Evolutionary conservation across 2,329 filamentous ascomycete species (phyloP), one percentile per base, ranked within the genome.

Genomic region (Penicillium sp.): DNA sequence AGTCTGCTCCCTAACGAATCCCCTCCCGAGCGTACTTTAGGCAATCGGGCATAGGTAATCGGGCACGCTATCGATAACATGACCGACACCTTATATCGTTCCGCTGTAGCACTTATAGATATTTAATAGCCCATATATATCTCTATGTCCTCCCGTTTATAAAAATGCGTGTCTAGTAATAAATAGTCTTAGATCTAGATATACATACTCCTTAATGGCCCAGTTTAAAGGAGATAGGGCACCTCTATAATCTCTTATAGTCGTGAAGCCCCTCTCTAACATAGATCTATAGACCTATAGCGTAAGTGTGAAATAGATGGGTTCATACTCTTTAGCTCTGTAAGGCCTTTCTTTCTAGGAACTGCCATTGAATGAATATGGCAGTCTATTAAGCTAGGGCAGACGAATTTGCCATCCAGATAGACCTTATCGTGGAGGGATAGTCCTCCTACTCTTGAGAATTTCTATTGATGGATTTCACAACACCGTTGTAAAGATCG

Each of bases 101-200:
- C 80, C 78, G 0, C 78, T 77, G 61, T 82, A 85, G 67, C 82
- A 84, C 7, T 67, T 61, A 3, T 63, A 47, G 23, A 53, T 54
- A 16, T 73, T 72, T 57, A 84, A 79, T 2, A 75, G 67, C 0
- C 75, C 70, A 3, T 78, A 73, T 16, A 77, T 65, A 65, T 87
- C 84, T 3, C 78, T 82, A 61, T 87, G 84, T 0, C 85, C 85
- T 1, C 84, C 84, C 0, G 83, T 84, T 68, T 87, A 84, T 4
- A 78, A 81, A 7, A 87, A 75, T 0, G 80, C 83, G 49, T 81
- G 76, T 8, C 80, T 80, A 1, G 82, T 75, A 27, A 85, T 82
- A 67, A 85, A 85, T 3, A 87, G 66, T 10, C 83, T 70, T 0
- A 84, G 85, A 0, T 83, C 85, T 1, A 79, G 78, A 35, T 83